phyloP scores from a whole-genome alignment of 768 basidiomycete genomes.

The Leccinum subtestaceum region DNA sequence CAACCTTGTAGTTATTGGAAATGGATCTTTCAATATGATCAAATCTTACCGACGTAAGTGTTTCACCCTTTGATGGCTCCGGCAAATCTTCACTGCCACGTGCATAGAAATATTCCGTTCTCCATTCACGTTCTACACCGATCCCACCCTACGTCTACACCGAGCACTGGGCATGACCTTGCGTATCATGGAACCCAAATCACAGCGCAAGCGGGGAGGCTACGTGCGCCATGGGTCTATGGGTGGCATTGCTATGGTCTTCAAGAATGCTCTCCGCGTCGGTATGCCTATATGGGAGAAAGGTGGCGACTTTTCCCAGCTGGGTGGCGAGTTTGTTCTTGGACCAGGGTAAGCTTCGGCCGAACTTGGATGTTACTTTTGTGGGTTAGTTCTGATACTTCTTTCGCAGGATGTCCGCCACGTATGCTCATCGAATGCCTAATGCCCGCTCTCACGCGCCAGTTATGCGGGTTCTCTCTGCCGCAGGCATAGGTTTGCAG shows the following conservation, averaged over 20 bases:
- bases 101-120: constrained; percentile 61
- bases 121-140: constrained; percentile 76
- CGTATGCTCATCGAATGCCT: constrained; percentile 85
- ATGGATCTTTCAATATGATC: constrained; percentile 76
- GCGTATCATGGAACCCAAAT: constrained; percentile 41
- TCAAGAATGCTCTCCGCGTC: constrained; percentile 64
- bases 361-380: not conserved
- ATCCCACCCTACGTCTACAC: constrained; percentile 69
- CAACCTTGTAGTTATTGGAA: constrained; percentile 71
- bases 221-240: constrained; percentile 68
- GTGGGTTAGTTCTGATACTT: constrained; percentile 2
- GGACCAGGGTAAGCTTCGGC: constrained; percentile 56
- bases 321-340: constrained; percentile 88
- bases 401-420: constrained; percentile 51
- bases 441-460: constrained; percentile 71
- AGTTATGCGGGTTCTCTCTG: constrained; percentile 62
- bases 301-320: constrained; percentile 71
- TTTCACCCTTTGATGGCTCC: constrained; percentile 2
- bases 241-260: constrained; percentile 70
- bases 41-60: constrained; percentile 63
- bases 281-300: constrained; percentile 83
- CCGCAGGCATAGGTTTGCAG: constrained; percentile 46
- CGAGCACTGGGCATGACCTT: constrained; percentile 72
- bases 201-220: constrained; percentile 44
- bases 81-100: not conserved